Evolutionary conservation across 257 asterid species (phyloP), one percentile per base, ranked within the genome.

Genomic region (Avicennia marina): DNA sequence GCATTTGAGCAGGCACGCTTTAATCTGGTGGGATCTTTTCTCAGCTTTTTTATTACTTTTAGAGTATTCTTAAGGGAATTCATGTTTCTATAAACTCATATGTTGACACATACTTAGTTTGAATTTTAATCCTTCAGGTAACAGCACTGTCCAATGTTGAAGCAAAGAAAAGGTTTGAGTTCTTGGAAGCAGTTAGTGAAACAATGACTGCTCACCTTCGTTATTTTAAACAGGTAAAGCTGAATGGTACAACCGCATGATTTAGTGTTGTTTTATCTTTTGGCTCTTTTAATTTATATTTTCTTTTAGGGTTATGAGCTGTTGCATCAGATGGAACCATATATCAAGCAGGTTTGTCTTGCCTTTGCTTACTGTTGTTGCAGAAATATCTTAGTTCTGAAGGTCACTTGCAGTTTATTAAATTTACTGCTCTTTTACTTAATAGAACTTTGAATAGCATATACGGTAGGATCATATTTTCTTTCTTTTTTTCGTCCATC

Each of bases 121-220:
- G 69, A 64, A 61, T 67, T 64, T 42, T 42, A 19, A 49, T 64
- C 47, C 25, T 52, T 63, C 79, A 93, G 99, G 91, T 89, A 50
- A 86, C 95, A 45, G 81, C 96, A 43, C 93, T 94, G 42, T 94
- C 99, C 20, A 86, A 68, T 42, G 95, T 82, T 58, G 99, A 89
- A 75, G 97, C 99, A 29, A 94, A 89, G 72, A 86, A 94, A 74
- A 81, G 97, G 86, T 94, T 86, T 47, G 97, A 94, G 78, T 89
- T 94, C 78, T 67, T 94, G 80, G 99, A 89, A 79, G 87, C 99
- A 62, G 97, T 94, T 58, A 86, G 96, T 69, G 96, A 89, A 59
- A 89, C 97, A 58, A 89, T 94, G 99, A 95, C 94, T 71, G 83
- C 99, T 66, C 99, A 94, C 64, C 96, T 94, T 70, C 99, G 94